A percentile compares a stretch with the other conserved stretches of the same genome.
phyloP scores from a whole-genome alignment of 108 stramenopile genomes.

The Phaeodactylum tricornutum region DNA sequence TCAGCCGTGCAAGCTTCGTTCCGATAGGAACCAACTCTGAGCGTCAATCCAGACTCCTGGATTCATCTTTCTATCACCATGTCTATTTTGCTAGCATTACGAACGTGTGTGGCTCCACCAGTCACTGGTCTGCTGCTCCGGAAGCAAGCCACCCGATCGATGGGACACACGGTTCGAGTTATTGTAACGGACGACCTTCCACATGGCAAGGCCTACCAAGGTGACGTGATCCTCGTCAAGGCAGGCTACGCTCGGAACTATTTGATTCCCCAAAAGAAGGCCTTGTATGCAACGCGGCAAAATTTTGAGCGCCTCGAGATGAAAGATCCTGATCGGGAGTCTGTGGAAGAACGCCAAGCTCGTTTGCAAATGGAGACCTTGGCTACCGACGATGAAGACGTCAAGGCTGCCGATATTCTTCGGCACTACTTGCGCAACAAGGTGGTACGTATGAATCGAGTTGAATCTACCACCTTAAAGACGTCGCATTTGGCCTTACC shows the following conservation, averaged over 20 bases:
- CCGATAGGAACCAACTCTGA: no score
- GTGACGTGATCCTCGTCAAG: conserved; percentile 65
- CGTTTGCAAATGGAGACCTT: conserved; percentile 17
- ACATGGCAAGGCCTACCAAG: conserved; percentile 62
- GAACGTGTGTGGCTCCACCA: not conserved
- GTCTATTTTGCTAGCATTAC: not conserved
- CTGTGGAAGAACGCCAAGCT: conserved; percentile 40
- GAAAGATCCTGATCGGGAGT: conserved; percentile 51
- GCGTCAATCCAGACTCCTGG: no score
- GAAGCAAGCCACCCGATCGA: conserved; percentile 19
- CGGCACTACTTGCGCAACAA: conserved; percentile 71
- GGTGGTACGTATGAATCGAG: conserved; percentile 25
- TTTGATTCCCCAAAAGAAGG: conserved; percentile 64
- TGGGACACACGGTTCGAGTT: conserved; percentile 76
- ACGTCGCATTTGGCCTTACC: no score
- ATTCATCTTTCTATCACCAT: conserved; percentile 1
- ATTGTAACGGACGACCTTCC: conserved; percentile 69
- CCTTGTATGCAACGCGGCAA: conserved; percentile 67
- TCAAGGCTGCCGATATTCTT: conserved; percentile 65
- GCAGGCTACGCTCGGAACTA: conserved; percentile 85
- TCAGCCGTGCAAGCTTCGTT: no score
- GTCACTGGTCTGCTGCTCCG: not conserved
- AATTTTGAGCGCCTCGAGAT: conserved; percentile 77
- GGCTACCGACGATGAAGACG: conserved; percentile 26
- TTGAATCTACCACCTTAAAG: no score